These are phyloP conservation scores for Fennellomyces sp. DNA, from an alignment of 371 early-diverging fungal species.

Conservation along the genomic window DNA sequence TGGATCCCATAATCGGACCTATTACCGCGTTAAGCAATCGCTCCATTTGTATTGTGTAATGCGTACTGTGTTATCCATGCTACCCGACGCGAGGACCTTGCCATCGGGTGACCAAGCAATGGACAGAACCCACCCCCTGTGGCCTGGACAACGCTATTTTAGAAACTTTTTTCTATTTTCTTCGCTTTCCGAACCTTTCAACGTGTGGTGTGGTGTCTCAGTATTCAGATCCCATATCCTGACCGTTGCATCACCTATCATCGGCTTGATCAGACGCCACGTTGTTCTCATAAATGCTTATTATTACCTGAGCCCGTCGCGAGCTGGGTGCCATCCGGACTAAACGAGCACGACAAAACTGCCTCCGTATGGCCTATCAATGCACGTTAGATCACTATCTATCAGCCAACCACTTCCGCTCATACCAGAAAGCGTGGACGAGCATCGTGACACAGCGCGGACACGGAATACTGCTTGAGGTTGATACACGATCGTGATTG, in stretches of 20 bases:
- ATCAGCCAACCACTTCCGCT: no score
- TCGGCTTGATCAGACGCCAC: no score
- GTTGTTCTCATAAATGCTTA: background rate
- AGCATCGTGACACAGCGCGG: slow-evolving; percentile 88
- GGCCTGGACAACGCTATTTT: slow-evolving; percentile 73
- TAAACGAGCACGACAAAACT: slow-evolving; percentile 85
- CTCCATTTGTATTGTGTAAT: background rate
- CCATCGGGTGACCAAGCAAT: slow-evolving; percentile 95
- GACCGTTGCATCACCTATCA: slow-evolving; percentile 86
- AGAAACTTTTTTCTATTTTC: no score
- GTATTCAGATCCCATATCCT: slow-evolving; percentile 97
- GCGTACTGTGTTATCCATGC: slow-evolving; percentile 91
- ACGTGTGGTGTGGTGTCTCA: slow-evolving; percentile 81
- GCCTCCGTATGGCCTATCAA: slow-evolving; percentile 93
- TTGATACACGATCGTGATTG: slow-evolving; percentile 84
- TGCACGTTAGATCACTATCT: no score
- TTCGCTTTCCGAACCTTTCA: slow-evolving; percentile 56
- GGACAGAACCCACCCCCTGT: slow-evolving; percentile 93
- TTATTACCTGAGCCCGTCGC: slow-evolving; percentile 91
- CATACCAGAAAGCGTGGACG: slow-evolving; percentile 68
- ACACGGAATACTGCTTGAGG: slow-evolving; percentile 96
- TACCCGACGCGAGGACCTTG: slow-evolving; percentile 83
- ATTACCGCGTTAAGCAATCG: background rate
- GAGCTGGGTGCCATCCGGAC: slow-evolving; percentile 90
- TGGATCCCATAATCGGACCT: slow-evolving; percentile 85